A percentile compares a stretch with the other conserved stretches of the same genome.
Conservation (phyloP, 345 rosid species). For the Camelina hispida region DNA sequence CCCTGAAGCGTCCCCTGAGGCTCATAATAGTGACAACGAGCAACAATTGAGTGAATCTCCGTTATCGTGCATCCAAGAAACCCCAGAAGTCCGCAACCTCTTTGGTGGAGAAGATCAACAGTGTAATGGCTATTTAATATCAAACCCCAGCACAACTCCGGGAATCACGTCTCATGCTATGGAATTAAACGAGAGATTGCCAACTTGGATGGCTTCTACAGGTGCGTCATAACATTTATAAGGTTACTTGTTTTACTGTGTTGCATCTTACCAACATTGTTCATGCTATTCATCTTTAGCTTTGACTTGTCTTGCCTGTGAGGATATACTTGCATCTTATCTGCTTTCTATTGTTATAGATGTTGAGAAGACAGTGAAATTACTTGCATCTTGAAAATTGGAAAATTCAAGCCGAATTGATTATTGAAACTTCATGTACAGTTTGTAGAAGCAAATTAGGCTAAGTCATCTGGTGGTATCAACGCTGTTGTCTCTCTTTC, state of each 20-base stretch:
- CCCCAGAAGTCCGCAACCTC: slow-evolving; percentile 32
- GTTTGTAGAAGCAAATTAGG: neutral
- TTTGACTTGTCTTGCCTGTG: neutral
- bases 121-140: slow-evolving; percentile 39
- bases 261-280: slow-evolving; percentile 9
- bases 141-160: slow-evolving; percentile 39
- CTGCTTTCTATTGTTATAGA: neutral
- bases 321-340: neutral
- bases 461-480: slow-evolving; percentile 1
- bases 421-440: slow-evolving; percentile 8
- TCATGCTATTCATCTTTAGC: neutral
- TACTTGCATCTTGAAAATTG: neutral
- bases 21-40: slow-evolving; percentile 32
- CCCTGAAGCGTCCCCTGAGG: slow-evolving; percentile 38
- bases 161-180: slow-evolving; percentile 41
- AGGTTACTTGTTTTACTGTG: slow-evolving; percentile 20
- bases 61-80: slow-evolving; percentile 41
- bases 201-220: slow-evolving; percentile 44
- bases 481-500: neutral
- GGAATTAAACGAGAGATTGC: slow-evolving; percentile 36
- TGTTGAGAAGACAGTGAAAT: neutral
- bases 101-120: slow-evolving; percentile 42
- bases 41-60: slow-evolving; percentile 34
- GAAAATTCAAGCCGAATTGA: neutral
- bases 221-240: slow-evolving; percentile 43